phyloP scores from a whole-genome alignment of 1,139 yeast genomes.

The Protomyces lactucae-debilis region DNA sequence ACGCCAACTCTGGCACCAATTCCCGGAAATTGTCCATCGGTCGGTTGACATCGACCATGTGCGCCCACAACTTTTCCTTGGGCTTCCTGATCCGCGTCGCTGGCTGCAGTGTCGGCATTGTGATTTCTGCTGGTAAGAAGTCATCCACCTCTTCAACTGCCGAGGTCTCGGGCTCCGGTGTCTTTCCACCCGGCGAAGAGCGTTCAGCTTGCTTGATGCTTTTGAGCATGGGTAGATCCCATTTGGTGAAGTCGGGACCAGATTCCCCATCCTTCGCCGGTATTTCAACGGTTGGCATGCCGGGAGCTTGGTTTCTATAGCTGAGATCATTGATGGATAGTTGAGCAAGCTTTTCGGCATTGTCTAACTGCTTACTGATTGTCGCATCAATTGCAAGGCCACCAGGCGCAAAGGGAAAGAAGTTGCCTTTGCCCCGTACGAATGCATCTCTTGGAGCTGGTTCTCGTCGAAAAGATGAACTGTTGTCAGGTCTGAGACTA shows the following conservation, averaged over 20 bases:
- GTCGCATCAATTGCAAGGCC: conserved; percentile 46
- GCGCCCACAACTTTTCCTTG: conserved; percentile 66
- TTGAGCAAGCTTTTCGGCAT: conserved; percentile 32
- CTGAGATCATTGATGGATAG: conserved; percentile 38
- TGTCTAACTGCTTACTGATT: background rate
- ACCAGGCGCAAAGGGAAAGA: conserved; percentile 90
- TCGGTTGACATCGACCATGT: conserved; percentile 81
- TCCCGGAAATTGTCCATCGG: conserved; percentile 77
- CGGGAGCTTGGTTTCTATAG: conserved; percentile 27
- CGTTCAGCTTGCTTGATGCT: conserved; percentile 12
- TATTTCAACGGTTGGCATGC: conserved; percentile 29
- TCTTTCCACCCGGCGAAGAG: conserved; percentile 3
- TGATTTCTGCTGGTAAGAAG: conserved; percentile 57
- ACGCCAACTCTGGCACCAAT: conserved; percentile 86
- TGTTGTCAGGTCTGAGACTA: conserved; percentile 7
- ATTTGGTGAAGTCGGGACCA: conserved; percentile 26
- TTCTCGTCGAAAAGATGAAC: conserved; percentile 47
- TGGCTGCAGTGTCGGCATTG: conserved; percentile 4
- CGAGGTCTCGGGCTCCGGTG: conserved; percentile 17
- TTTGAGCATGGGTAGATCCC: conserved; percentile 19
- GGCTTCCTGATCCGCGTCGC: background rate
- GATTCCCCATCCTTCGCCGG: conserved; percentile 8
- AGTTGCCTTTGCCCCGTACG: conserved; percentile 65
- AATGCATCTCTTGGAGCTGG: conserved; percentile 59
- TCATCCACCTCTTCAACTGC: conserved; percentile 56